These are phyloP conservation scores for Globisporangium rhizosaccharum DNA, from an alignment of 352 stramenopile species.

Conservation along the genomic window DNA sequence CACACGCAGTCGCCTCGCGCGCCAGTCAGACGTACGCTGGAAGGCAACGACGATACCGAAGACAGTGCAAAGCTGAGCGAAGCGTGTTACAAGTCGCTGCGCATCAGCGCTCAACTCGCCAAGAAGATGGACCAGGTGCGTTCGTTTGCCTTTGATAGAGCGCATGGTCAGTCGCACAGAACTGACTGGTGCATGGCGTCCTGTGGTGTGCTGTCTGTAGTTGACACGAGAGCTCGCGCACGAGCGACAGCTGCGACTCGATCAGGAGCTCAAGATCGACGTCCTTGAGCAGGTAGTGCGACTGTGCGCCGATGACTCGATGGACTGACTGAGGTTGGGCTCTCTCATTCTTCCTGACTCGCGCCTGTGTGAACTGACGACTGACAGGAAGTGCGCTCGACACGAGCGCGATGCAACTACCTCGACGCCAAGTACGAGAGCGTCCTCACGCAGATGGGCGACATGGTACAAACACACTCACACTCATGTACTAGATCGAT, in stretches of 20 bases:
- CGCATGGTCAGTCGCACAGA: too few relatives aligned
- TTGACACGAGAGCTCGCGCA: conserved; percentile 22
- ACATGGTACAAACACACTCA: conserved; percentile 19
- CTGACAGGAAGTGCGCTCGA: conserved; percentile 30
- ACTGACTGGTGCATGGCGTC: background rate
- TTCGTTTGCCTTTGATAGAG: background rate
- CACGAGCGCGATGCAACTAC: conserved; percentile 33
- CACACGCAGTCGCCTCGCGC: background rate
- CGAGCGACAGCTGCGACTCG: conserved; percentile 22
- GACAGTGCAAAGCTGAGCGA: conserved; percentile 20
- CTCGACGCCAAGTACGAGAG: conserved; percentile 34
- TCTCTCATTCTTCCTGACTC: background rate
- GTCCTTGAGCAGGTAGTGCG: conserved; percentile 20
- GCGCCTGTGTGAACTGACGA: background rate
- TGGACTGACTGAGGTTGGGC: background rate
- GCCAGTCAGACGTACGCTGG: background rate
- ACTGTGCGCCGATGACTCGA: background rate
- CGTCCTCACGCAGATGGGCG: conserved; percentile 25
- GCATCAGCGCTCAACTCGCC: conserved; percentile 24
- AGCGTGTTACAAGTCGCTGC: conserved; percentile 36
- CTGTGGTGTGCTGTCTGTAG: conserved; percentile 8
- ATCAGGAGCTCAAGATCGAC: conserved; percentile 32
- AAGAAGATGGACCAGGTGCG: conserved; percentile 30
- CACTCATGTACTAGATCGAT: too few relatives aligned
- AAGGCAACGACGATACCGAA: background rate